Evolutionary conservation across 345 rosid genomes (phyloP), one percentile per base, ranked within the genome.

Genomic region (Eucalyptus coolabah): DNA sequence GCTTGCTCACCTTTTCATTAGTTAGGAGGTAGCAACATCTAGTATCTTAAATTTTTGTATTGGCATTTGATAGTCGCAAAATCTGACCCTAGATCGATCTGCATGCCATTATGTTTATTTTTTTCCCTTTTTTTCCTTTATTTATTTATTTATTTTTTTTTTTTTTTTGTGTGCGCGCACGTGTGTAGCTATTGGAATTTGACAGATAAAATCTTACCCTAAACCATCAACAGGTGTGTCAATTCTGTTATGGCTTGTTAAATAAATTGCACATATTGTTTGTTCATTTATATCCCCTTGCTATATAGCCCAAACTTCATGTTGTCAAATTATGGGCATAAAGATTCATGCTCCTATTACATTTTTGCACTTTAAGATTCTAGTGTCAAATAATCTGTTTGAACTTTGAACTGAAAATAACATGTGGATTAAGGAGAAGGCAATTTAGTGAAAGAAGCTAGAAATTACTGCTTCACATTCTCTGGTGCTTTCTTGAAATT

Each of bases 121-220:
- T 21, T 19, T 21, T n/a, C n/a, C n/a, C n/a, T n/a, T n/a, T n/a
- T n/a, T n/a, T n/a, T n/a, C n/a, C n/a, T n/a, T n/a, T n/a, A n/a
- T n/a, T n/a, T n/a, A n/a, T n/a, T n/a, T n/a, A n/a, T n/a, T n/a
- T n/a, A n/a, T n/a, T 8, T 21, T 54, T 5, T 15, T 8, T 23
- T 23, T 23, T 56, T 56, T 23, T 23, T 2, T 2, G 1, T 7
- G 24, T 0, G 5, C 5, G 2, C 2, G 10, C 5, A 0, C 4
- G 63, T 1, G 0, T 23, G 12, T 9, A 9, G 30, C 28, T 77
- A 77, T 40, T 77, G 28, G 28, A 37, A 6, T 37, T 37, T 77
- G 47, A 40, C 83, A 37, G 47, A 77, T 15, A 40, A 37, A 40
- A 77, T 37, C 47, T 40, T 37, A 77, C 15, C 28, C 16, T 77